Conservation (phyloP, 129 eudicot species). For the Logfia minima region DNA sequence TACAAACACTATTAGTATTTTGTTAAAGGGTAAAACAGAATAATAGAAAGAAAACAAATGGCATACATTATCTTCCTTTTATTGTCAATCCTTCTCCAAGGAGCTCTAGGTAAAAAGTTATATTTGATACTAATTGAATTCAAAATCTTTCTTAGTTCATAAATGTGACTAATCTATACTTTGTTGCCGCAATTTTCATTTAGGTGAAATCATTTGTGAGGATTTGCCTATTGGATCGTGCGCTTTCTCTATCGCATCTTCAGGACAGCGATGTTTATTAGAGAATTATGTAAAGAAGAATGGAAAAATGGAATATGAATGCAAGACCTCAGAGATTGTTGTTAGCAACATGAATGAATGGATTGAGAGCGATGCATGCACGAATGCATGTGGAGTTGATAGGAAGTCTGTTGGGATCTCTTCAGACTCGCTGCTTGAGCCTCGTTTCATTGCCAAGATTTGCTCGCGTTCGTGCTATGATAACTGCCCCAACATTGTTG, state of each 20-base stretch:
- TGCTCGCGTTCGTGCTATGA: constrained; percentile 50
- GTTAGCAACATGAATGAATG: constrained; percentile 39
- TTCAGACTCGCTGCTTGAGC: constrained; percentile 54
- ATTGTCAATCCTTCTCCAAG: constrained; percentile 46
- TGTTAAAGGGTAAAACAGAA: not conserved
- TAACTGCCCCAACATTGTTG: constrained; percentile 61
- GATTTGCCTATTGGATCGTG: constrained; percentile 50
- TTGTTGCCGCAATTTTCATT: not conserved
- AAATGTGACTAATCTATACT: not conserved
- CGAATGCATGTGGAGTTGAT: constrained; percentile 52
- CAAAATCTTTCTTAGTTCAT: not conserved
- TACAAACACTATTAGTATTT: constrained; percentile 5
- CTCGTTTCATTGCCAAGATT: constrained; percentile 39
- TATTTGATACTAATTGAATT: not conserved
- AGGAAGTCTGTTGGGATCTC: constrained; percentile 60
- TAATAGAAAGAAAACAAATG: constrained; percentile 10
- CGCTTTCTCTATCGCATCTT: constrained; percentile 51
- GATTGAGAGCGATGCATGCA: constrained; percentile 61
- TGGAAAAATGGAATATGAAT: constrained; percentile 38
- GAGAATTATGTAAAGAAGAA: constrained; percentile 36
- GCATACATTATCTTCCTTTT: constrained; percentile 37
- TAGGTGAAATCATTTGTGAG: constrained; percentile 63
- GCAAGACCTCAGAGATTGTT: constrained; percentile 59
- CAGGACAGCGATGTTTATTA: constrained; percentile 55
- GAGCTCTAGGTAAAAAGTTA: constrained; percentile 39